Base-by-base conservation (phyloP, 2,329 filamentous ascomycete genomes). In the Ceratocystis huliohia region DNA sequence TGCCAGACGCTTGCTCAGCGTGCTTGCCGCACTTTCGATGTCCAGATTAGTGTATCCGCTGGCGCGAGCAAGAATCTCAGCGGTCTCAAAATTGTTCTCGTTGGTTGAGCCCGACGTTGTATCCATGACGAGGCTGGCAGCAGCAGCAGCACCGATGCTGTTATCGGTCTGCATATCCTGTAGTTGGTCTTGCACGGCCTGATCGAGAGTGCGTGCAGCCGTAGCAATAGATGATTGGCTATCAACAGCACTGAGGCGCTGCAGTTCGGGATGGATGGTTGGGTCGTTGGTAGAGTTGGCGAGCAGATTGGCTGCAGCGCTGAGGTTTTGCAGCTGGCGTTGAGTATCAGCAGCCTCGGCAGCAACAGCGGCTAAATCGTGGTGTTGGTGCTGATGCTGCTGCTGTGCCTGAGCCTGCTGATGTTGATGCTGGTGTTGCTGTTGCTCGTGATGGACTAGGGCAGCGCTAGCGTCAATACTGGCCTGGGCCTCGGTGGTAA, bases 1-100 rank as follows among this genome's bases (percentile, higher is more conserved):
- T 2, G 80, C 77, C n/a, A 85, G 74, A 48, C 80, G 78, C 73
- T 79, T 82, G n/a, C 80, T 80, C 10, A 84, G 74, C 0, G 79
- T 78, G 71, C 81, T 83, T 33, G 69, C 69, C 4, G 69, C 68
- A 20, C 65, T 64, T 72, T 84, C 81, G 28, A 82, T 76, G 45
- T 77, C 75, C 28, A 84, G 75, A 1, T 73, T 71, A 5, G 70
- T 68, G 67, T 83, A 82, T 56, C 81, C 82, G 1, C 76, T 78
- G 56, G 78, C 75, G 13, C 72, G 72, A 5, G 81, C 80, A 17
- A 83, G 71, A 3, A 78, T 75, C 65, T 79, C 79, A 1, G 81
- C 82, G 4, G 78, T 79, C 67, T 69, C 72, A 53, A 63, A 46
- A 30, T n/a, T 37, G 8, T 65, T 64, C 22, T 66, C 67, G 33